Conservation (phyloP, 202 grass and related monocot genomes). For the Eragrostis tef region DNA sequence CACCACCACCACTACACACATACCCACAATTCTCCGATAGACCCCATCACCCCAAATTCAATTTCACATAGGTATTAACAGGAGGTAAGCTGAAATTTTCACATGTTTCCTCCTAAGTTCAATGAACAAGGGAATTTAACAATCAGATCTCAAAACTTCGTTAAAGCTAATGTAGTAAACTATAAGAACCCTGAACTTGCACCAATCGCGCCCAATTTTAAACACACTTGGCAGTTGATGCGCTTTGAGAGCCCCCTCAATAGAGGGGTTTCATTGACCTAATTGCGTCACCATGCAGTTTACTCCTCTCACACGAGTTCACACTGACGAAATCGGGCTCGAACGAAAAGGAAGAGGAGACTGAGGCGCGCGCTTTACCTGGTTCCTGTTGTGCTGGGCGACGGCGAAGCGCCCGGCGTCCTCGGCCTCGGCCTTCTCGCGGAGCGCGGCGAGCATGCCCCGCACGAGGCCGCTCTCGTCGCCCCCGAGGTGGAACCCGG, state of each 20-base stretch:
- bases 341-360: neutral
- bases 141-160: conserved; percentile 27
- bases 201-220: neutral
- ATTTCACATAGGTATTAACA: neutral
- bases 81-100: neutral
- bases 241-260: neutral
- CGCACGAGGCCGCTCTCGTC: conserved; percentile 61
- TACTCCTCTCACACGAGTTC: neutral
- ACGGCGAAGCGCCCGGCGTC: conserved; percentile 91
- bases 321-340: neutral
- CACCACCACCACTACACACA: no score
- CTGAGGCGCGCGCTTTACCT: conserved; percentile 40
- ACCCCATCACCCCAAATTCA: neutral
- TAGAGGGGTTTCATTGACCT: neutral
- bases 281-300: neutral
- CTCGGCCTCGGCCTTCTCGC: conserved; percentile 70
- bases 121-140: neutral
- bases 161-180: neutral
- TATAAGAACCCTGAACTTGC: neutral
- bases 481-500: conserved; percentile 62
- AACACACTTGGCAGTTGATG: neutral
- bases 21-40: no score
- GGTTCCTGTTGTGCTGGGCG: conserved; percentile 79
- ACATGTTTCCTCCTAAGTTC: neutral
- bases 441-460: conserved; percentile 51